phyloP scores from a whole-genome alignment of 2,329 filamentous ascomycete species.

The Claviceps monticola region DNA sequence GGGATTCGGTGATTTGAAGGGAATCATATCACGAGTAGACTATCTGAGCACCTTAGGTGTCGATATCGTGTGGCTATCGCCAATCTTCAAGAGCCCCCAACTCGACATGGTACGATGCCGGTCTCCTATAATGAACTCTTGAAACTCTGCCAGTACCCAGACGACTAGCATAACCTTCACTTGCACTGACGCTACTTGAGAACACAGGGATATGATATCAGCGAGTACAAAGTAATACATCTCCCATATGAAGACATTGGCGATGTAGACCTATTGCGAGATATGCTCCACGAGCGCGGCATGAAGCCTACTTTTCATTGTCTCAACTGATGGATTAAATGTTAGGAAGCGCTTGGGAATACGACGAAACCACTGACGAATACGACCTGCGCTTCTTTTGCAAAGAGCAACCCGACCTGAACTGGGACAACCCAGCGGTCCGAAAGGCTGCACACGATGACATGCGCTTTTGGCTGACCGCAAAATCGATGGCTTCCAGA shows the following conservation, averaged over 20 bases:
- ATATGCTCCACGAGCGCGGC: slow-evolving; percentile 43
- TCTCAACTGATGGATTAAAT: neutral
- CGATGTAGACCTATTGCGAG: slow-evolving; percentile 51
- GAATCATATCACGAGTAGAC: slow-evolving; percentile 42
- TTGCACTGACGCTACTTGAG: neutral
- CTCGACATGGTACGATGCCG: slow-evolving; percentile 41
- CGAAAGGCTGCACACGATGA: slow-evolving; percentile 52
- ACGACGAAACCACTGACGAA: slow-evolving; percentile 32
- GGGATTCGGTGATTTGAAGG: slow-evolving; percentile 41
- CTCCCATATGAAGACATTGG: slow-evolving; percentile 51
- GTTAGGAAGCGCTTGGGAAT: slow-evolving; percentile 29
- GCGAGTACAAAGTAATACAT: slow-evolving; percentile 53
- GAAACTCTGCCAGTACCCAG: neutral
- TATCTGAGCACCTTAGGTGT: slow-evolving; percentile 41
- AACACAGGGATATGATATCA: slow-evolving; percentile 50
- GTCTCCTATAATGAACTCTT: neutral
- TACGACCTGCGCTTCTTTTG: slow-evolving; percentile 57
- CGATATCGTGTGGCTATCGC: slow-evolving; percentile 42
- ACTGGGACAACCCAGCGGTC: slow-evolving; percentile 58
- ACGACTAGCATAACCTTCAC: neutral
- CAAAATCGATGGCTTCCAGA: slow-evolving; percentile 51
- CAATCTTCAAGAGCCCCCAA: slow-evolving; percentile 38
- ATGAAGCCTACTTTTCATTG: slow-evolving; percentile 35
- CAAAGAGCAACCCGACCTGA: slow-evolving; percentile 60
- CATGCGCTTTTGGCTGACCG: slow-evolving; percentile 62